Conservation (phyloP, 2,329 filamentous ascomycete genomes). For the Fusarium udum region DNA sequence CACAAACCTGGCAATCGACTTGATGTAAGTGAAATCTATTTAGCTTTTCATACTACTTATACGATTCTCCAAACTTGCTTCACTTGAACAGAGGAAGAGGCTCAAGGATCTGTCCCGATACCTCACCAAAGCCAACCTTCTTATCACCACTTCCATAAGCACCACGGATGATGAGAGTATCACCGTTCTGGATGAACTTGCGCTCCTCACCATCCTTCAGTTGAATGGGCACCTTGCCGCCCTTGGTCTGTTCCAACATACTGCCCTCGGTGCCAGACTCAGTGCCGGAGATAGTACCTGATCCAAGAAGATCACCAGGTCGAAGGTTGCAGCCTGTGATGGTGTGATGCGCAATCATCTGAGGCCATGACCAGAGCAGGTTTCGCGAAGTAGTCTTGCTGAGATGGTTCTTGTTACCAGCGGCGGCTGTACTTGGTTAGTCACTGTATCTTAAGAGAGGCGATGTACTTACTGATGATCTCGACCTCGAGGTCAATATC, state of each 20-base stretch:
- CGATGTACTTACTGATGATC: constrained; percentile 48
- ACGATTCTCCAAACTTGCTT: background rate
- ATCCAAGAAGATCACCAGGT: constrained; percentile 79
- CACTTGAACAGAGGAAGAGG: constrained; percentile 46
- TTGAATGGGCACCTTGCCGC: constrained; percentile 71
- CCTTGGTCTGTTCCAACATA: constrained; percentile 75
- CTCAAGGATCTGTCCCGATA: constrained; percentile 66
- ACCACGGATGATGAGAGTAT: constrained; percentile 73
- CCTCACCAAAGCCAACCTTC: constrained; percentile 82
- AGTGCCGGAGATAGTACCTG: constrained; percentile 77
- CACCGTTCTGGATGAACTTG: constrained; percentile 78
- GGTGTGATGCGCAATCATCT: constrained; percentile 85
- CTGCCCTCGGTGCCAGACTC: constrained; percentile 72
- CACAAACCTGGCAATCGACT: accelerated
- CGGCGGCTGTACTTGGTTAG: constrained; percentile 40
- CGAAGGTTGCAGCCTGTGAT: constrained; percentile 80
- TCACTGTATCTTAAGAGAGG: accelerated
- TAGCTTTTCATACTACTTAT: background rate
- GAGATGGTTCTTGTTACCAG: constrained; percentile 47
- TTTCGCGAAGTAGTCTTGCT: constrained; percentile 50
- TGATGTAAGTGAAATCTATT: background rate
- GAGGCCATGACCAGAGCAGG: constrained; percentile 81
- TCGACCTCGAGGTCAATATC: constrained; percentile 52
- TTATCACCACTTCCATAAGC: constrained; percentile 71
- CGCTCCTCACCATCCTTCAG: constrained; percentile 73